Base-by-base conservation (phyloP, 345 rosid genomes). In the Ceriops tagal region DNA sequence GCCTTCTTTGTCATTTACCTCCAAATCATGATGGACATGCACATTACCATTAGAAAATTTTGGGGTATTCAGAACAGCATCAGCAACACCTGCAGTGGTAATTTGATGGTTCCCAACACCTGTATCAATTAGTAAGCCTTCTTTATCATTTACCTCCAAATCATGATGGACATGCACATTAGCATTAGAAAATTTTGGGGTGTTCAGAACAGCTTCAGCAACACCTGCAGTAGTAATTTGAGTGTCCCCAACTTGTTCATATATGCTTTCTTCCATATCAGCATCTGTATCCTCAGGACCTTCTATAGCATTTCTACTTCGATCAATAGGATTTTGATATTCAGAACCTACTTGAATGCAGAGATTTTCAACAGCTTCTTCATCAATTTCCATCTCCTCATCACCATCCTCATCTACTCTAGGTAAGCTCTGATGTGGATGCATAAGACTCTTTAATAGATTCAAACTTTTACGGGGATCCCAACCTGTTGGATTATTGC, bases 301-400 rank as follows among this genome's bases (percentile, higher is more conserved):
- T 60, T 74, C 80, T 60, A 58, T 67, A 16, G 67, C 67, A 35
- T 52, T 55, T 69, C 71, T 75, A 66, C 49, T 70, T 53, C 59
- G 79, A 56, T 71, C 72, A 67, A 74, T 60, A 77, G 73, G 73
- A 60, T 27, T 58, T 32, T 61, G 51, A 72, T 70, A 70, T 77
- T 72, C 77, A 71, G 67, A 31, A 15, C 74, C 81, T 61, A 86
- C 88, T 35, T 86, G 88, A 68, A 75, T 74, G 72, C 88, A 87
- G 62, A 89, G 85, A 78, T 81, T 87, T 86, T 90, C 99, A 61
- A 96, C 92, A 71, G 90, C 97, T 71, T 89, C 90, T 76, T 96
- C 99, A 68, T 92, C 99, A 73, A 96, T 91, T 90, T 96, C 98
- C 99, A 96, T 96, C 83, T 90, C 98, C 80, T 85, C 92, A 71